A percentile compares a stretch with the other conserved stretches of the same genome.
These are phyloP conservation scores for Sclerotinia glacialis DNA, from an alignment of 2,329 filamentous ascomycete species.

Conservation along the genomic window DNA sequence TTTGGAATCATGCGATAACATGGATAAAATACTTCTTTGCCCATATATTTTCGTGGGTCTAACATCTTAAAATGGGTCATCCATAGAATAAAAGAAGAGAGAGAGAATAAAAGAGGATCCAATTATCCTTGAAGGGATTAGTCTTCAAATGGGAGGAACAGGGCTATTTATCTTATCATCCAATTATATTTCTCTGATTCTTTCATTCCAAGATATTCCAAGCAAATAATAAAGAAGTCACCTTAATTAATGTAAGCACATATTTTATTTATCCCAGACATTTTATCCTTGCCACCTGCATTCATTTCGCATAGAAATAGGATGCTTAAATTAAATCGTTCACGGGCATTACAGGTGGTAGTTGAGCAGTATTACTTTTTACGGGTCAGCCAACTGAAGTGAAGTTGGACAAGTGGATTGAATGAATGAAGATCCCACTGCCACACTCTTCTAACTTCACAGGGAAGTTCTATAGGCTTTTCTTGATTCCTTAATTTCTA, in stretches of 20 bases:
- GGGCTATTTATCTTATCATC: background rate
- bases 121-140: background rate
- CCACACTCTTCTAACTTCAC: background rate
- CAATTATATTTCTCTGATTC: background rate
- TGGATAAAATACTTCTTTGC: background rate
- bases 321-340: slow-evolving; percentile 15
- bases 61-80: slow-evolving; percentile 9
- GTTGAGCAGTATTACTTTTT: slow-evolving; percentile 4
- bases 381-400: background rate
- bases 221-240: slow-evolving; percentile 1
- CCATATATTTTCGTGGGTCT: slow-evolving; percentile 4
- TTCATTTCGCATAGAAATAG: slow-evolving; percentile 3
- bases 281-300: slow-evolving; percentile 4
- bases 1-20: slow-evolving; percentile 17
- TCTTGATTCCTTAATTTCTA: background rate
- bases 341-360: slow-evolving; percentile 15
- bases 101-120: slow-evolving; percentile 6
- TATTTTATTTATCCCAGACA: background rate
- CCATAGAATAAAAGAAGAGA: slow-evolving; percentile 19
- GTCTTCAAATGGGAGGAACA: background rate
- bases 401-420: background rate
- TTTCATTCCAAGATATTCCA: slow-evolving; percentile 12
- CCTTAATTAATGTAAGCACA: background rate
- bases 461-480: slow-evolving; percentile 3
- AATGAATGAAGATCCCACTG: background rate